Evolutionary conservation across 352 stramenopile species (phyloP), one percentile per base, ranked within the genome.

Genomic region (Phytophthora macrochlamydospora): DNA sequence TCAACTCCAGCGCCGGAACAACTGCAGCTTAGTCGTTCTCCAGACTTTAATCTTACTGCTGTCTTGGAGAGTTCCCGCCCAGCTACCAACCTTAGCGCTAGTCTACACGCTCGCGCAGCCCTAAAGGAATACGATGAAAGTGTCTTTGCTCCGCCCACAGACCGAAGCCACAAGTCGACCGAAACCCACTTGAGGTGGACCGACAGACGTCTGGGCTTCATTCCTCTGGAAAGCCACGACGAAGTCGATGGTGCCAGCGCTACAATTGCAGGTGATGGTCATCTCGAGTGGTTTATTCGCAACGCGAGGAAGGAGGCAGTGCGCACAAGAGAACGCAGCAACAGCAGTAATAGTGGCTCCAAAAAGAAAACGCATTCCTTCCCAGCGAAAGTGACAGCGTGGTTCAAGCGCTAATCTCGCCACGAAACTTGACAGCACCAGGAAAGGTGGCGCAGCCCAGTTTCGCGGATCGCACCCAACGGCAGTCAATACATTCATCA

Each of bases 111-210:
- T 0, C 62, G 73, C 31, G 79, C 86, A 48, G 73, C 72, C 29
- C 58, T 92, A 9, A 61, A 82, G 38, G 78, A 87, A 44, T 93
- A 93, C 46, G 85, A 93, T 46, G 83, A 76, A 3, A 79, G 73
- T 11, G 85, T 93, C 1, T 93, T 93, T 48, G 56, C 55, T 1
- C 67, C 63, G 29, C 43, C 43, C 29, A 2, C 43, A 49, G 18
- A n/a, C 8, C 29, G 37, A 66, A 9, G n/a, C 54, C 31, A 49
- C 7, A 35, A 62, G 13, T 56, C 31, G 30, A 11, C 29, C 42
- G 54, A 53, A 35, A 52, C 32, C 46, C 50, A 24, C 50, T 24
- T 24, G 55, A 49, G 55, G 11, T 50, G 48, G 29, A 43, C 51
- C 35, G 66, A 75, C 54, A 63, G 54, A 18, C 54, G 56, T 29